Conservation (phyloP, 2,329 filamentous ascomycete genomes). For the Fusarium tricinctum region DNA sequence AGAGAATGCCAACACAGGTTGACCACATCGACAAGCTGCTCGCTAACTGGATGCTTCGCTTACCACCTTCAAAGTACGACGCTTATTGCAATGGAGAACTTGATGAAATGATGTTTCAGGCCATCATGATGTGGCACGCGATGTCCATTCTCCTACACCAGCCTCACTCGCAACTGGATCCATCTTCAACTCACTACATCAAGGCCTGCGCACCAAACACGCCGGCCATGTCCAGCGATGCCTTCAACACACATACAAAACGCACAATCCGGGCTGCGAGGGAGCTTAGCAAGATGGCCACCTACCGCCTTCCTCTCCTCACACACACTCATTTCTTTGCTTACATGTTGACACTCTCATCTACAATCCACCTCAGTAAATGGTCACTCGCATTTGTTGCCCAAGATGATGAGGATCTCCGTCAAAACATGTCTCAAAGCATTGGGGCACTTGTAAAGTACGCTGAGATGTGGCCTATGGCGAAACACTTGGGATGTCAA, state of each 20-base stretch:
- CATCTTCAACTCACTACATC: conserved; percentile 6
- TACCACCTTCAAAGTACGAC: conserved; percentile 4
- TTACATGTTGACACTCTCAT: conserved; percentile 20
- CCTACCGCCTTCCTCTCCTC: not conserved
- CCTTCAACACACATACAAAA: conserved; percentile 10
- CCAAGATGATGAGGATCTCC: conserved; percentile 5
- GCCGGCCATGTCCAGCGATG: not conserved
- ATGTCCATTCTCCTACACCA: conserved; percentile 11
- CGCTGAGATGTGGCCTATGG: conserved; percentile 12
- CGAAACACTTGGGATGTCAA: not conserved
- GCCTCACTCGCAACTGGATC: conserved; percentile 12
- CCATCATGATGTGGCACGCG: conserved; percentile 20
- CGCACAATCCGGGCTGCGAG: conserved; percentile 8
- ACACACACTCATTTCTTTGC: conserved; percentile 13
- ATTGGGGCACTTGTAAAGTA: conserved; percentile 2
- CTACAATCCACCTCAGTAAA: conserved; percentile 16
- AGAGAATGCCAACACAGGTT: not conserved
- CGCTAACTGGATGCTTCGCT: conserved; percentile 19
- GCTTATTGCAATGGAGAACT: not conserved
- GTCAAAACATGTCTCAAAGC: conserved; percentile 1
- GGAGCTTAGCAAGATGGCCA: conserved; percentile 12
- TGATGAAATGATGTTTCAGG: conserved; percentile 21
- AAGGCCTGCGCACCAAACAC: conserved; percentile 5
- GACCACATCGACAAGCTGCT: conserved; percentile 4
- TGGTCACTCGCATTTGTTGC: conserved; percentile 14